Evolutionary conservation across 257 asterid genomes (phyloP).

Genomic region (Solanum clarkiae): DNA sequence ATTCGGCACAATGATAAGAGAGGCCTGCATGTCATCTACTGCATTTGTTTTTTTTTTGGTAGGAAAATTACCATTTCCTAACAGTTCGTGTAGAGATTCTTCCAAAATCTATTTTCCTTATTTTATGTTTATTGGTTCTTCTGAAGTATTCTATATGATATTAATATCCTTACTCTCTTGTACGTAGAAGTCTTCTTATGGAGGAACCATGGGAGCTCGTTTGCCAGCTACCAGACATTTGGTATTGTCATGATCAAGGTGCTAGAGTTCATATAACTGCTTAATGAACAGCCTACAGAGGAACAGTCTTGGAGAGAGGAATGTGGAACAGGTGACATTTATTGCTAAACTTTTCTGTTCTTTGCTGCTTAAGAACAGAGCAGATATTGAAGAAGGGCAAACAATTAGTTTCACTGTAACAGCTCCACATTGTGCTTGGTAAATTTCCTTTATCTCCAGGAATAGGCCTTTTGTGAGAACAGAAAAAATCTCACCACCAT

Average conservation of each 20-base stretch:
- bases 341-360: not conserved
- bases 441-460: not conserved
- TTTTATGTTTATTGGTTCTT: not conserved
- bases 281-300: conserved; percentile 39
- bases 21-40: not conserved
- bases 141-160: not conserved
- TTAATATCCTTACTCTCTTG: not conserved
- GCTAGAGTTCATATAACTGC: conserved; percentile 19
- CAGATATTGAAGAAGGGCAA: not conserved
- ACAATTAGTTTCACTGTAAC: not conserved
- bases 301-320: conserved; percentile 40
- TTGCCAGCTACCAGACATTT: conserved; percentile 8
- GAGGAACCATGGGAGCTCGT: not conserved
- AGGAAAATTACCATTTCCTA: not conserved
- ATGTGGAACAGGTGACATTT: conserved; percentile 41
- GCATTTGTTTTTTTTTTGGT: not conserved
- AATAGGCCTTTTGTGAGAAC: not conserved
- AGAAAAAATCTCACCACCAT: not conserved
- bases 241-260: conserved; percentile 2
- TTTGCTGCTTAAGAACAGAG: not conserved
- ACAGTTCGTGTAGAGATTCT: not conserved
- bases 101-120: not conserved
- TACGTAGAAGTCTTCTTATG: not conserved
- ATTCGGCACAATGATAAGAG: not conserved
- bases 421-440: not conserved